Percentiles rank a stretch among this genome's conserved stretches.
Evolutionary conservation across 176 grass and related monocot species (phyloP).

Genomic region (Oryza brachyantha): DNA sequence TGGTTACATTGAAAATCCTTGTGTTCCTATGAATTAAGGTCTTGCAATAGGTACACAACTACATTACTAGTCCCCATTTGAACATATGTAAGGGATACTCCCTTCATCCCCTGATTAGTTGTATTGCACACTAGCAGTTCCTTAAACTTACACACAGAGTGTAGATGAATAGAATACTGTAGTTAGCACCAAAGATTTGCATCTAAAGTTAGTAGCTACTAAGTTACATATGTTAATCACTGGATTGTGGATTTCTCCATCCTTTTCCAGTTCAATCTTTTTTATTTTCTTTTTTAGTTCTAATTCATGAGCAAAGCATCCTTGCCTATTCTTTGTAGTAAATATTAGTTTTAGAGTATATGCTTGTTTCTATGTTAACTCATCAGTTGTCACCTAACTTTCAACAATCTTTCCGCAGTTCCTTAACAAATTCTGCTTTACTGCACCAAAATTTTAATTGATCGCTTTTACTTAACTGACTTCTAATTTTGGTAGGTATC

Average conservation of each 20-base stretch:
- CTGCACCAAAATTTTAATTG: not conserved
- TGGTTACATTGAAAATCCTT: not conserved
- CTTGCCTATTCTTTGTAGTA: not conserved
- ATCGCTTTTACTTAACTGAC: not conserved
- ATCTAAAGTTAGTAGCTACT: not conserved
- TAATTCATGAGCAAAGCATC: constrained; percentile 1
- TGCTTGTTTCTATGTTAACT: not conserved
- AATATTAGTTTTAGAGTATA: constrained; percentile 4
- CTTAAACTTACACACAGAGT: not conserved
- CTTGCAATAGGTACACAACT: not conserved
- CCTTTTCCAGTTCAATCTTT: not conserved
- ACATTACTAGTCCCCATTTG: not conserved
- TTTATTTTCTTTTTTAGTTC: constrained; percentile 1
- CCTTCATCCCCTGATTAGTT: not conserved
- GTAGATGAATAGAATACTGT: not conserved
- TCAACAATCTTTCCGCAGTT: not conserved
- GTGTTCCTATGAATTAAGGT: not conserved
- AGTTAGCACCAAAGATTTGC: not conserved
- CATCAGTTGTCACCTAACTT: not conserved
- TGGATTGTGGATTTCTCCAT: not conserved
- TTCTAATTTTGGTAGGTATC: constrained; percentile 56
- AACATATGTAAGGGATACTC: not conserved
- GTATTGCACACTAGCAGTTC: not conserved
- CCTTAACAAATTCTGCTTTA: not conserved
- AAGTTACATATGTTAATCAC: not conserved